A percentile compares a stretch with the other conserved stretches of the same genome.
Evolutionary conservation across 2,329 filamentous ascomycete species (phyloP).

Genomic region (Cadophora sp.): DNA sequence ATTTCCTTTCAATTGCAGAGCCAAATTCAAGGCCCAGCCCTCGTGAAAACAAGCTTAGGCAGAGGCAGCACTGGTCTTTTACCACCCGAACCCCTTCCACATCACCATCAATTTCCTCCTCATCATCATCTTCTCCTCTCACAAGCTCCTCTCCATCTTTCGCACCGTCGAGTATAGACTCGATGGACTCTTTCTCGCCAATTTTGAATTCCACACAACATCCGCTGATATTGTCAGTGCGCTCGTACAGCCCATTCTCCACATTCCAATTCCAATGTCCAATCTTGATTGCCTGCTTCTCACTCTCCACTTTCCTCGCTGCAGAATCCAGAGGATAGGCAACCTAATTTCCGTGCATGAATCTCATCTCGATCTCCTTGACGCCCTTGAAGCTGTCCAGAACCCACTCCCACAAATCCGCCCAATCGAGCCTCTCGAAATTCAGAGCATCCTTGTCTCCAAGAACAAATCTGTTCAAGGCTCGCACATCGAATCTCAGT

Average conservation of each 20-base stretch:
- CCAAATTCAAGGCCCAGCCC: too few species aligned
- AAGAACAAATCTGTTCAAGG: background rate
- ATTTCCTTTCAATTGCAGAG: too few species aligned
- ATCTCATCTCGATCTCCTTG: background rate
- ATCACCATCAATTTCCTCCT: background rate
- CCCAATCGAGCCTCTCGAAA: background rate
- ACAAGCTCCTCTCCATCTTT: background rate
- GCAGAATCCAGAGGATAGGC: background rate
- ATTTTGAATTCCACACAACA: background rate
- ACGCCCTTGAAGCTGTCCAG: background rate
- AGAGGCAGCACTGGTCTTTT: background rate
- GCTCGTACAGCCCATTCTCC: background rate
- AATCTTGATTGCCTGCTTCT: background rate
- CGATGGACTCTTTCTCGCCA: background rate
- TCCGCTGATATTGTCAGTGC: background rate
- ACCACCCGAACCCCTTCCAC: background rate
- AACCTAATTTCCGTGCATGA: background rate
- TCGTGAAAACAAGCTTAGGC: background rate
- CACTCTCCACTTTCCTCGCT: background rate
- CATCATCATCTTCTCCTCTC: background rate
- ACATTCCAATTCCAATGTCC: background rate
- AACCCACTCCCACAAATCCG: background rate
- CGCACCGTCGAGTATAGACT: background rate
- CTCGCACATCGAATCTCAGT: background rate
- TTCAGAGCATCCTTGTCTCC: background rate